These are phyloP conservation scores for Nothopassalora personata DNA, from an alignment of 2,329 filamentous ascomycete genomes.

Conservation along the genomic window DNA sequence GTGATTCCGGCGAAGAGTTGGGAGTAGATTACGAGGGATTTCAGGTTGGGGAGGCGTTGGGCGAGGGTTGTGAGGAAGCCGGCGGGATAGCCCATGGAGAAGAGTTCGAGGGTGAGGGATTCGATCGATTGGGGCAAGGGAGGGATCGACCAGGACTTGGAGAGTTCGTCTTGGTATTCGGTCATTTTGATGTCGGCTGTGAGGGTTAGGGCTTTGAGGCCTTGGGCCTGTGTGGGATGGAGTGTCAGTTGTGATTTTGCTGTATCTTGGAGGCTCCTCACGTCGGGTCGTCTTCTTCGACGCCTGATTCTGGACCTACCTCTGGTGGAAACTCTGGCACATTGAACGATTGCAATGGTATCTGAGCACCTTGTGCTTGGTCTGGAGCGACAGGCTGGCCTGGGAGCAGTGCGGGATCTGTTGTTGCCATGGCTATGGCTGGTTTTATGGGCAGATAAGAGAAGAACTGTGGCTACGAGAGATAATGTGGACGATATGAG, in stretches of 20 bases:
- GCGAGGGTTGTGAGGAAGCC: slow-evolving; percentile 40
- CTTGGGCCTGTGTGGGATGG: slow-evolving; percentile 27
- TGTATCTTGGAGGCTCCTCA: too few species aligned
- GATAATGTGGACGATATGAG: neutral
- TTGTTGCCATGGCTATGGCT: slow-evolving; percentile 2
- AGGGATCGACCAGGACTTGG: slow-evolving; percentile 34
- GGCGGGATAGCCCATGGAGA: slow-evolving; percentile 44
- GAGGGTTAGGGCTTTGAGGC: slow-evolving; percentile 43
- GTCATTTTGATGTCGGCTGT: slow-evolving; percentile 46
- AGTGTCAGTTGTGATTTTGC: neutral
- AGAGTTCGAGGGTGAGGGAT: slow-evolving; percentile 45
- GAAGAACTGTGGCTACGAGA: neutral
- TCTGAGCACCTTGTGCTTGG: slow-evolving; percentile 39
- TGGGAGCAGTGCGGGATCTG: neutral
- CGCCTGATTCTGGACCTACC: neutral
- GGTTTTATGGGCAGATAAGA: neutral
- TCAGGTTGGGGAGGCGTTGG: slow-evolving; percentile 38
- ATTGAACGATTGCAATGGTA: slow-evolving; percentile 42
- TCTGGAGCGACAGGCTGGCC: slow-evolving; percentile 2
- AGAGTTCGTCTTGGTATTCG: slow-evolving; percentile 40
- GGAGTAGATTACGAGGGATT: slow-evolving; percentile 42
- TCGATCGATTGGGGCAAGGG: slow-evolving; percentile 39
- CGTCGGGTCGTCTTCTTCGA: neutral
- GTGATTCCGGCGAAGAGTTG: slow-evolving; percentile 44
- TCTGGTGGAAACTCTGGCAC: slow-evolving; percentile 43